Evolutionary conservation across 2,329 filamentous ascomycete genomes (phyloP).

Genomic region (Pestalotiopsis sp.): DNA sequence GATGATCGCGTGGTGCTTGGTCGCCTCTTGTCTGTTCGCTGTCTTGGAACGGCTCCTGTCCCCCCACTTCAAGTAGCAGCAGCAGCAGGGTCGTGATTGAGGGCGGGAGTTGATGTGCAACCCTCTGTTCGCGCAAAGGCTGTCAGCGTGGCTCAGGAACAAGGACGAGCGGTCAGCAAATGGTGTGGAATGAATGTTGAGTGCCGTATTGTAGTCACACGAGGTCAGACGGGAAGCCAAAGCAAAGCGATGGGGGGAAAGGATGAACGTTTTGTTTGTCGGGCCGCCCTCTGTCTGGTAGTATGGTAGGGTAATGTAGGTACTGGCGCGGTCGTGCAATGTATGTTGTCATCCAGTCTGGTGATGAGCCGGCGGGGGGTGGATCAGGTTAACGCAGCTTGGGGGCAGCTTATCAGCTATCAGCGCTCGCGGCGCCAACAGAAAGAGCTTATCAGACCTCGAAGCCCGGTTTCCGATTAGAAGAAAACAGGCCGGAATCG

Average conservation of each 20-base stretch:
- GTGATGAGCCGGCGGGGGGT: constrained; percentile 1
- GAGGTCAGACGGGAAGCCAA: background rate
- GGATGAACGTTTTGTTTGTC: background rate
- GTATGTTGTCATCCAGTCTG: constrained; percentile 5
- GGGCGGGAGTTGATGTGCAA: background rate
- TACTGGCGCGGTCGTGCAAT: background rate
- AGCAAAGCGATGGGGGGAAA: background rate
- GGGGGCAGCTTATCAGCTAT: constrained; percentile 6
- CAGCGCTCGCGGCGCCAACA: constrained; percentile 2
- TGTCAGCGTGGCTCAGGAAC: background rate
- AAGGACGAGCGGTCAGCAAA: background rate
- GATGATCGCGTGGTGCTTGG: constrained; percentile 11
- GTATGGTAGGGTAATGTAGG: too few relatives aligned
- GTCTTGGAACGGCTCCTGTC: background rate
- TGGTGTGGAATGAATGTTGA: background rate
- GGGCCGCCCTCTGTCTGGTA: background rate
- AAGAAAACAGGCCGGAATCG: constrained; percentile 10
- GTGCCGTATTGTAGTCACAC: background rate
- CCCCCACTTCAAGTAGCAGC: background rate
- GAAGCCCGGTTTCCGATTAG: constrained; percentile 2
- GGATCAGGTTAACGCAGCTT: constrained; percentile 2
- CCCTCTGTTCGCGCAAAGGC: background rate
- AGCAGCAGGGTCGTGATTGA: background rate
- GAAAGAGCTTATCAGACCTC: constrained; percentile 2
- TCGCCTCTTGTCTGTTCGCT: background rate